These are phyloP conservation scores for Quercus phellos DNA, from an alignment of 331 rosid genomes.

Conservation along the genomic window DNA sequence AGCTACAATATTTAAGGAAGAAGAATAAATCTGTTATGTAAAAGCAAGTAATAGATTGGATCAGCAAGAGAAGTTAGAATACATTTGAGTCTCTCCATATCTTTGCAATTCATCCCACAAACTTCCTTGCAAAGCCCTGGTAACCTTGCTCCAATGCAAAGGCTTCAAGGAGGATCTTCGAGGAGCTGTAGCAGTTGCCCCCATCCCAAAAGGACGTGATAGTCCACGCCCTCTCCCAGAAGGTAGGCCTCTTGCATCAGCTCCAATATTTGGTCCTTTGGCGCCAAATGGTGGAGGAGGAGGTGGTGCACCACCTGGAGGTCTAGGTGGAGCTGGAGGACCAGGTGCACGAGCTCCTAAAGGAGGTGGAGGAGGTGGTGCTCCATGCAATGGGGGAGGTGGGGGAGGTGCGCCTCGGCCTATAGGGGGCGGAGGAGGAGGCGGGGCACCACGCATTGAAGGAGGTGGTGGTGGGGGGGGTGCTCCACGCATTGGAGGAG, in stretches of 20 bases:
- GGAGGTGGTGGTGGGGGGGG: conserved; percentile 45
- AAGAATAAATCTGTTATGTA: background rate
- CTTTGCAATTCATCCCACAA: conserved; percentile 96
- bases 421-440: conserved; percentile 44
- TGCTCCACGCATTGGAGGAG: conserved; percentile 27
- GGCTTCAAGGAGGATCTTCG: conserved; percentile 83
- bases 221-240: conserved; percentile 82
- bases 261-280: conserved; percentile 48
- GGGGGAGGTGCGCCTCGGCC: conserved; percentile 29
- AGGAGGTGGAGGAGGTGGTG: conserved; percentile 58
- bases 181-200: conserved; percentile 46
- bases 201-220: conserved; percentile 50
- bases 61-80: conserved; percentile 26
- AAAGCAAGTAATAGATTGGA: background rate
- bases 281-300: conserved; percentile 74
- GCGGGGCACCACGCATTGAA: conserved; percentile 35
- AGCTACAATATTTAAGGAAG: background rate
- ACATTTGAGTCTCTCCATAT: conserved; percentile 79
- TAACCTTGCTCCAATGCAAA: conserved; percentile 94
- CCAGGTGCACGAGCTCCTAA: conserved; percentile 38
- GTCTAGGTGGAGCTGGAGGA: conserved; percentile 65
- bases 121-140: conserved; percentile 95
- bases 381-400: conserved; percentile 24
- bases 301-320: conserved; percentile 74
- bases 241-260: conserved; percentile 44